phyloP scores from a whole-genome alignment of 2,329 filamentous ascomycete species.

The Hymenoscyphus fructigenus region DNA sequence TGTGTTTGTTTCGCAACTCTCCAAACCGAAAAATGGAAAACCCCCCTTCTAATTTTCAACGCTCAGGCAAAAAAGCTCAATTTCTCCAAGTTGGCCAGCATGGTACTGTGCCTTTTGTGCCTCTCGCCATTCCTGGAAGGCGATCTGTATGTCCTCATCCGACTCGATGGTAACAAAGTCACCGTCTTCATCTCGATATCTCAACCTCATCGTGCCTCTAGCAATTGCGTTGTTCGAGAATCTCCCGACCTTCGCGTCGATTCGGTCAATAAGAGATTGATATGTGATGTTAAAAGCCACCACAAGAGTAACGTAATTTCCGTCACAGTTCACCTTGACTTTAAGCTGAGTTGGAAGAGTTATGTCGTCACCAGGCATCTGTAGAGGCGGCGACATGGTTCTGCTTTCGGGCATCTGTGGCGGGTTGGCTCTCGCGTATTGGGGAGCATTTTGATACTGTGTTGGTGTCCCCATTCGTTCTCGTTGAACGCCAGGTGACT shows the following conservation, averaged over 20 bases:
- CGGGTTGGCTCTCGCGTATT: constrained; percentile 32
- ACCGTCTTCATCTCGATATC: constrained; percentile 88
- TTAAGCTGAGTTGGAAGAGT: constrained; percentile 75
- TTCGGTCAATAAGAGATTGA: constrained; percentile 88
- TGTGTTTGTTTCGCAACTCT: not conserved
- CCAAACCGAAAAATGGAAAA: constrained; percentile 8
- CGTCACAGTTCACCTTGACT: constrained; percentile 91
- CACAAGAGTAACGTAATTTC: constrained; percentile 92
- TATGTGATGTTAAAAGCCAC: constrained; percentile 95
- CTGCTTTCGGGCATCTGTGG: constrained; percentile 35
- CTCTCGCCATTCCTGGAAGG: constrained; percentile 92
- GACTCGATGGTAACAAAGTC: constrained; percentile 92
- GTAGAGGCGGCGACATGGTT: constrained; percentile 48
- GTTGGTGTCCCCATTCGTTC: constrained; percentile 52
- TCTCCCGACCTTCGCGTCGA: constrained; percentile 89
- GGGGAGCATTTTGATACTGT: constrained; percentile 36
- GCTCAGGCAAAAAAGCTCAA: constrained; percentile 78
- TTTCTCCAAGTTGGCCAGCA: constrained; percentile 77
- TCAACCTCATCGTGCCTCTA: constrained; percentile 78
- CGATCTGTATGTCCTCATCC: constrained; percentile 94
- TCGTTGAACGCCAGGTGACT: constrained; percentile 67
- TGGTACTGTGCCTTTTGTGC: constrained; percentile 61
- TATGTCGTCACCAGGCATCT: constrained; percentile 44
- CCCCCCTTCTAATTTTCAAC: constrained; percentile 28
- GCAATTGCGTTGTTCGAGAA: constrained; percentile 83